A percentile compares a stretch with the other conserved stretches of the same genome.
Conservation (phyloP, 345 rosid genomes). For the Hibiscus trionum region DNA sequence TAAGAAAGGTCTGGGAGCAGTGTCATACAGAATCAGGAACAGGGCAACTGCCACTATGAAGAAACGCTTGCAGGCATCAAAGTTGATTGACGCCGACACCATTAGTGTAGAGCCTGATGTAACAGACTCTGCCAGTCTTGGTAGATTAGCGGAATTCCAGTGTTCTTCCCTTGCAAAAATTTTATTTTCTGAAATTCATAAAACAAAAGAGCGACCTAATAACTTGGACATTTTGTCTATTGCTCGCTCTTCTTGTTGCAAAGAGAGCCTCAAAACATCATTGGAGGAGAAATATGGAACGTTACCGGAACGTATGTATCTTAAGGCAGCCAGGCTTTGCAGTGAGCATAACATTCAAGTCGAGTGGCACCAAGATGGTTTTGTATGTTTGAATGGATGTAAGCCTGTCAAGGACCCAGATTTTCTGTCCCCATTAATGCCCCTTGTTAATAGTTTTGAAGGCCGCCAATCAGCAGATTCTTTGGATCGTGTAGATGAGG, state of each 20-base stretch:
- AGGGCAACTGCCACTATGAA: slow-evolving; percentile 54
- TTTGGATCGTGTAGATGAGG: slow-evolving; percentile 23
- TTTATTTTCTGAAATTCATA: slow-evolving; percentile 60
- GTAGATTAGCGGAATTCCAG: slow-evolving; percentile 51
- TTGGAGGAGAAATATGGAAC: slow-evolving; percentile 67
- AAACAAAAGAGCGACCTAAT: slow-evolving; percentile 81
- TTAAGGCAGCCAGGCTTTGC: slow-evolving; percentile 91
- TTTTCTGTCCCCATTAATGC: slow-evolving; percentile 29
- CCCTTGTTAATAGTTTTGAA: slow-evolving; percentile 31
- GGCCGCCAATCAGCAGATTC: slow-evolving; percentile 18
- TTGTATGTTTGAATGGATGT: slow-evolving; percentile 74
- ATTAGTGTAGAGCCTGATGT: slow-evolving; percentile 29
- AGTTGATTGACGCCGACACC: slow-evolving; percentile 32
- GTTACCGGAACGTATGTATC: slow-evolving; percentile 63
- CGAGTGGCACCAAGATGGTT: slow-evolving; percentile 79
- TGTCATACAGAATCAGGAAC: slow-evolving; percentile 67
- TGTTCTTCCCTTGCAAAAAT: slow-evolving; percentile 63
- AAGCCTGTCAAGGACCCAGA: slow-evolving; percentile 40
- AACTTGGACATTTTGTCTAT: slow-evolving; percentile 66
- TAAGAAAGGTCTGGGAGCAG: slow-evolving; percentile 77
- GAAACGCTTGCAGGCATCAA: slow-evolving; percentile 67
- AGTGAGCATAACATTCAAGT: slow-evolving; percentile 81
- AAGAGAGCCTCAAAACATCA: slow-evolving; percentile 59
- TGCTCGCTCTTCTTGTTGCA: slow-evolving; percentile 88
- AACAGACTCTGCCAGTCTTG: slow-evolving; percentile 31